Conservation (phyloP, 495 filamentous ascomycete species). For the Hypoxylon intermedium region DNA sequence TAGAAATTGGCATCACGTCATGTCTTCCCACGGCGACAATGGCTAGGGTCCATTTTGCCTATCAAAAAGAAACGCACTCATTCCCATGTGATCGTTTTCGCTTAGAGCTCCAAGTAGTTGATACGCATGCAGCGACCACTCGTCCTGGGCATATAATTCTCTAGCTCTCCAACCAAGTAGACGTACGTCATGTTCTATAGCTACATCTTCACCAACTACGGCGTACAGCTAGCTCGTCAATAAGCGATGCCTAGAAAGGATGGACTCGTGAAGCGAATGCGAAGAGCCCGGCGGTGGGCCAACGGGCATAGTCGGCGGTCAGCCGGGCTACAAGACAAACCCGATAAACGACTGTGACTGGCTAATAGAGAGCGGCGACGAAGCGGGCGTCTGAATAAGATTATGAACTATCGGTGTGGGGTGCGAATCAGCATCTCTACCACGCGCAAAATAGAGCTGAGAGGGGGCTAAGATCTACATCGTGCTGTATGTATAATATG, state of each 20-base stretch:
- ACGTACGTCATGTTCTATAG: too few relatives aligned
- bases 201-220: too few relatives aligned
- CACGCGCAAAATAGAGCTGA: constrained; percentile 22
- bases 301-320: constrained; percentile 28
- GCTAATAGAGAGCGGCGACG: constrained; percentile 15
- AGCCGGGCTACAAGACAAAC: constrained; percentile 18
- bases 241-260: constrained; percentile 9
- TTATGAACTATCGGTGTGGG: constrained; percentile 40
- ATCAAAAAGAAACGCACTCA: constrained; percentile 12
- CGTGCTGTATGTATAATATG: constrained; percentile 4
- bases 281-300: constrained; percentile 15
- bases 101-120: too few relatives aligned
- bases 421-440: constrained; percentile 32
- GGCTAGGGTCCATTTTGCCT: constrained; percentile 27
- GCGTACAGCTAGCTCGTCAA: background rate
- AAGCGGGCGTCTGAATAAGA: constrained; percentile 41
- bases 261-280: constrained; percentile 12
- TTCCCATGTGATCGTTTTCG: constrained; percentile 19
- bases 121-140: constrained; percentile 9
- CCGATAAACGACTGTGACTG: constrained; percentile 5
- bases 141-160: constrained; percentile 22
- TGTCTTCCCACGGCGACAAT: constrained; percentile 4
- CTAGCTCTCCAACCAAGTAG: too few relatives aligned
- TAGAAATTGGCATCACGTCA: constrained; percentile 30
- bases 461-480: constrained; percentile 22